Base-by-base conservation (phyloP, 495 filamentous ascomycete genomes). In the Lindgomyces ingoldianus region DNA sequence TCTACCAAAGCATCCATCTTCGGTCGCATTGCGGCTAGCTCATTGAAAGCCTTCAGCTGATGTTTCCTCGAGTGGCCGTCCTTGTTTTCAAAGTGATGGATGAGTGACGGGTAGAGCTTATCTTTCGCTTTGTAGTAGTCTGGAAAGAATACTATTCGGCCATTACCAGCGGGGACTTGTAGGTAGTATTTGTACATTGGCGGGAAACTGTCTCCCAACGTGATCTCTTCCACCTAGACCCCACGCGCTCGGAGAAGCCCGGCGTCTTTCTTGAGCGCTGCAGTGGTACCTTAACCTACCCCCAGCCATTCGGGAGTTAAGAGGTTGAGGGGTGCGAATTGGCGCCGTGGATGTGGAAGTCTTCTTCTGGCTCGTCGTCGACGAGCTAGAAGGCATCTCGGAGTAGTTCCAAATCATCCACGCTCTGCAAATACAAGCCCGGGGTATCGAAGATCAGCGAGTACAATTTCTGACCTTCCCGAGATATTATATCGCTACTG, bases 261-360 rank as follows among this genome's bases (percentile, higher is more conserved):
- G 25, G 66, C 72, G 0, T 71, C 81, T 2, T 73, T 76, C 46
- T 76, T 72, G 64, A 80, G 70, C 16, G 82, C 82, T 1, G 70
- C 65, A 14, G 66, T 45, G 0, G 81, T 73, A 9, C 80, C 83
- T 0, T 74, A 74, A 4, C 81, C 82, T 0, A 81, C 80, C 12
- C 76, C 60, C 0, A 72, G 64, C 82, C 83, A 85, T 3, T 80
- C 73, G 19, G 64, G 59, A 0, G 81, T 80, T 64, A 79, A 82
- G n/a, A 75, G 42, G 65, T 79, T 83, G 25, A 76, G 47, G 2
- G 85, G 62, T 3, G 76, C 83, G 42, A 87, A 77, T 57, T 79
- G 0, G 76, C 67, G 0, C 79, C 78, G 16, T 74, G 65, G 3
- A 84, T 39, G 1, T 60, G 46, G 56, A 81, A 79, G 2, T 59